These are phyloP conservation scores for Neocatenulostroma microsporum DNA, from an alignment of 2,329 filamentous ascomycete genomes.

Conservation along the genomic window DNA sequence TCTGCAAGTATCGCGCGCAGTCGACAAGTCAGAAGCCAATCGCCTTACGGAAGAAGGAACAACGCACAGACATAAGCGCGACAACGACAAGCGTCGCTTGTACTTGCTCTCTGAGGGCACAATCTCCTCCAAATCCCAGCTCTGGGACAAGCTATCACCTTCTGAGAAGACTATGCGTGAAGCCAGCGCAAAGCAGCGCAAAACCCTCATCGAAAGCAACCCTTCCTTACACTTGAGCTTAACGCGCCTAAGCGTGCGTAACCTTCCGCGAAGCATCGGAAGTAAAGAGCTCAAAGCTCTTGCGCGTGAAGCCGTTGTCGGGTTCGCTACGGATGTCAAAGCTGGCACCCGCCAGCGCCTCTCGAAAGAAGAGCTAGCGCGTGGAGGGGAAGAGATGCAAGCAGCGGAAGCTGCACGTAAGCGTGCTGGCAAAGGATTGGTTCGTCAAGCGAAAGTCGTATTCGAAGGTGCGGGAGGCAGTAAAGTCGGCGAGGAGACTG, in stretches of 20 bases:
- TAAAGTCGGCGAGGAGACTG: conserved; percentile 70
- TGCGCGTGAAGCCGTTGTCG: conserved; percentile 84
- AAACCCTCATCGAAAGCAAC: conserved; percentile 84
- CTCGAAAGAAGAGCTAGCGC: conserved; percentile 78
- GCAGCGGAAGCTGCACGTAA: conserved; percentile 74
- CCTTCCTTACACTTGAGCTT: conserved; percentile 81
- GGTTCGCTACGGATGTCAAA: conserved; percentile 86
- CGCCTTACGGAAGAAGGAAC: conserved; percentile 64
- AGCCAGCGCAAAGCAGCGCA: conserved; percentile 76
- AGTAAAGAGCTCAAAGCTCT: conserved; percentile 87
- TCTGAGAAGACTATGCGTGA: conserved; percentile 83
- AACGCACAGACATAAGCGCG: conserved; percentile 54
- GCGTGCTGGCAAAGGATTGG: conserved; percentile 74
- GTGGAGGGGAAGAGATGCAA: conserved; percentile 71
- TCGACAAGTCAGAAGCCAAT: conserved; percentile 71
- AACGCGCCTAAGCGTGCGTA: conserved; percentile 83
- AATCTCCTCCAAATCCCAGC: conserved; percentile 65
- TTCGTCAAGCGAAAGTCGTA: conserved; percentile 88
- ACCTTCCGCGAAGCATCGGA: conserved; percentile 73
- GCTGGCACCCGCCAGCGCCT: conserved; percentile 65
- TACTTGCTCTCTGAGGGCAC: conserved; percentile 84
- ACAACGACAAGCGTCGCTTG: conserved; percentile 83
- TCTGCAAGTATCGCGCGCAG: conserved; percentile 74
- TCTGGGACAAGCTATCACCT: conserved; percentile 68
- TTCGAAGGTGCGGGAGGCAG: conserved; percentile 81